A percentile compares a stretch with the other conserved stretches of the same genome.
Conservation (phyloP, 140 eudicot species). For the Anethum foeniculum region DNA sequence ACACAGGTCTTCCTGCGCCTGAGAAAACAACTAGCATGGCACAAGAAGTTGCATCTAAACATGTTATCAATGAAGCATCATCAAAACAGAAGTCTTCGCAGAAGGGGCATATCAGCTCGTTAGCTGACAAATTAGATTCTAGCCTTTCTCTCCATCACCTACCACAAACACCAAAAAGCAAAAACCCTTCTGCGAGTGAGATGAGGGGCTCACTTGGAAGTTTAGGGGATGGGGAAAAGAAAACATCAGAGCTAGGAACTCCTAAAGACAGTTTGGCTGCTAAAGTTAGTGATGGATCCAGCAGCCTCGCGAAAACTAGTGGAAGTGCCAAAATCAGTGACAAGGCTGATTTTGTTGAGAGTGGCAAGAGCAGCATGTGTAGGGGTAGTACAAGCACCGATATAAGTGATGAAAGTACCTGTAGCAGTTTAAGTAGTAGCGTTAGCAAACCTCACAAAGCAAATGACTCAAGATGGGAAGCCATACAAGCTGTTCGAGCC, state of each 20-base stretch:
- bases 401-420: constrained; percentile 73
- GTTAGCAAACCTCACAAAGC: constrained; percentile 70
- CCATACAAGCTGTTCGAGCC: constrained; percentile 59
- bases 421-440: constrained; percentile 71
- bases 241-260: constrained; percentile 24
- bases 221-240: constrained; percentile 32
- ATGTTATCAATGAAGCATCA: constrained; percentile 9
- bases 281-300: constrained; percentile 36
- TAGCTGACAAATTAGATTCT: constrained; percentile 32
- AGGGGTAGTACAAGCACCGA: constrained; percentile 56
- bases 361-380: constrained; percentile 70
- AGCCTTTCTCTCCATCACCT: constrained; percentile 26
- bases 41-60: constrained; percentile 15
- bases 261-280: constrained; percentile 42
- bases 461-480: constrained; percentile 75
- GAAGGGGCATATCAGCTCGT: constrained; percentile 24
- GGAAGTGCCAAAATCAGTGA: constrained; percentile 38
- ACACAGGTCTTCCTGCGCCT: constrained; percentile 27
- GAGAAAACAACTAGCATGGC: constrained; percentile 25
- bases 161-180: constrained; percentile 22
- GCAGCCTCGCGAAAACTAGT: constrained; percentile 49
- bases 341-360: constrained; percentile 43
- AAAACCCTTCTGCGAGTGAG: constrained; percentile 4
- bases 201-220: constrained; percentile 15
- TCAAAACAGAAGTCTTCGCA: constrained; percentile 24